Evolutionary conservation across 2,329 filamentous ascomycete genomes (phyloP), one percentile per base, ranked within the genome.

Genomic region (Colletotrichum euphorbiae): DNA sequence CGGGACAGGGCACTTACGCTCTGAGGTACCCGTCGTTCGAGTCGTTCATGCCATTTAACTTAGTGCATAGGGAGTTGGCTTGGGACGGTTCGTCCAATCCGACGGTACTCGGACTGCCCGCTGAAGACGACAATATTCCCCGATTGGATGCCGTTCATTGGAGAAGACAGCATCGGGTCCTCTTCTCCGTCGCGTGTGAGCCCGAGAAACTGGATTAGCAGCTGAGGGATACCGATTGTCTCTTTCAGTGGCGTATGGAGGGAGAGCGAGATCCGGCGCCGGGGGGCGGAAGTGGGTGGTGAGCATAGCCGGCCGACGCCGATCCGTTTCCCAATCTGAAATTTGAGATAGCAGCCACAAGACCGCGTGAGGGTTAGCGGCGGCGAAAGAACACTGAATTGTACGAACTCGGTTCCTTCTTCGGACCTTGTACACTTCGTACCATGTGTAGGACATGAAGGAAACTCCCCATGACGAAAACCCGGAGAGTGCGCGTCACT

Each of bases 251-350:
- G 13, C n/a, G n/a, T 36, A 17, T 55, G 33, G 28, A 62, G n/a
- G 33, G 46, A n/a, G 38, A 28, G 48, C 31, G 28, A 48, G 7
- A 52, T 21, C 54, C 58, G 59, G 60, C 24, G 28, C 24, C 60
- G 43, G 36, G 33, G 45, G 19, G 15, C 21, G 19, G 33, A 24
- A 24, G 17, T 31, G 24, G 31, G n/a, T 63, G 58, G 19, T 38
- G 65, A 68, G 19, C 61, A 65, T 68, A 55, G 54, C 65, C 61
- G 61, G 54, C 19, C 46, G 24, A 21, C 36, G 61, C 50, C 61
- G 54, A 65, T 54, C 60, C 33, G 48, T 52, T 54, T 59, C 24
- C 31, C 15, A 17, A 59, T 43, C n/a, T 50, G 24, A 55, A 40
- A 42, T 48, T 43, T 38, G 15, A 24, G 15, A 43, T 17, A n/a